Percentiles rank a stretch among this genome's conserved stretches.
These are phyloP conservation scores for Boletellus sp. DNA, from an alignment of 768 basidiomycete genomes.

Conservation along the genomic window DNA sequence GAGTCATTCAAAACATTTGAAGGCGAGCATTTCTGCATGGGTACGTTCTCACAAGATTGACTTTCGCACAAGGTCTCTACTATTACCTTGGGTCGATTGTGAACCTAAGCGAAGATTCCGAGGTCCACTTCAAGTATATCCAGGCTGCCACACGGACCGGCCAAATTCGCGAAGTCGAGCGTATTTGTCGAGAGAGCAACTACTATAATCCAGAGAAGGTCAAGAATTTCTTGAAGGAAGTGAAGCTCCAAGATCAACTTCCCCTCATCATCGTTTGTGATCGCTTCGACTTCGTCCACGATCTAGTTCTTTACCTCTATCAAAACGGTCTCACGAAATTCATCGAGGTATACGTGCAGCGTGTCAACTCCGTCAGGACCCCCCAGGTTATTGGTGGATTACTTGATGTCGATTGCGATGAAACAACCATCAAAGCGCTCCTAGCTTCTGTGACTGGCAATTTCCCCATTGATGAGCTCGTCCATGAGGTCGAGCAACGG, in stretches of 20 bases:
- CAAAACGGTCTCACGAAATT: slow-evolving; percentile 95
- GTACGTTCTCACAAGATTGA: not conserved
- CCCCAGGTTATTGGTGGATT: slow-evolving; percentile 97
- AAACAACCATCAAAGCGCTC: slow-evolving; percentile 91
- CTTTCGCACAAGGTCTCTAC: slow-evolving; percentile 64
- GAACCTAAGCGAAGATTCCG: slow-evolving; percentile 92
- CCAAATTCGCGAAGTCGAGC: slow-evolving; percentile 98
- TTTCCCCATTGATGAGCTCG: slow-evolving; percentile 97
- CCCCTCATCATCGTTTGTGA: slow-evolving; percentile 99
- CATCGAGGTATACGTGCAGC: slow-evolving; percentile 99
- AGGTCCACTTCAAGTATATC: slow-evolving; percentile 99
- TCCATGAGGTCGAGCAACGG: slow-evolving; percentile 93
- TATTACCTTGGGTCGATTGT: slow-evolving; percentile 98
- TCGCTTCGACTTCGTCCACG: slow-evolving; percentile 99
- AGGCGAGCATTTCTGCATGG: slow-evolving; percentile 41
- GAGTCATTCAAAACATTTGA: slow-evolving; percentile 98
- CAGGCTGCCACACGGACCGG: slow-evolving; percentile 98
- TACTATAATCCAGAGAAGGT: slow-evolving; percentile 99
- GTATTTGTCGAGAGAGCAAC: slow-evolving; percentile 97
- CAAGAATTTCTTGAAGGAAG: slow-evolving; percentile 99
- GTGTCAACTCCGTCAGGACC: slow-evolving; percentile 94
- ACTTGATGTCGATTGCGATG: slow-evolving; percentile 97
- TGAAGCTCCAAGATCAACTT: slow-evolving; percentile 92
- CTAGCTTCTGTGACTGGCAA: slow-evolving; percentile 92
- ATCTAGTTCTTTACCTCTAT: slow-evolving; percentile 96